Conservation (phyloP, 2,329 filamentous ascomycete genomes). For the Xylariaceae sp. region DNA sequence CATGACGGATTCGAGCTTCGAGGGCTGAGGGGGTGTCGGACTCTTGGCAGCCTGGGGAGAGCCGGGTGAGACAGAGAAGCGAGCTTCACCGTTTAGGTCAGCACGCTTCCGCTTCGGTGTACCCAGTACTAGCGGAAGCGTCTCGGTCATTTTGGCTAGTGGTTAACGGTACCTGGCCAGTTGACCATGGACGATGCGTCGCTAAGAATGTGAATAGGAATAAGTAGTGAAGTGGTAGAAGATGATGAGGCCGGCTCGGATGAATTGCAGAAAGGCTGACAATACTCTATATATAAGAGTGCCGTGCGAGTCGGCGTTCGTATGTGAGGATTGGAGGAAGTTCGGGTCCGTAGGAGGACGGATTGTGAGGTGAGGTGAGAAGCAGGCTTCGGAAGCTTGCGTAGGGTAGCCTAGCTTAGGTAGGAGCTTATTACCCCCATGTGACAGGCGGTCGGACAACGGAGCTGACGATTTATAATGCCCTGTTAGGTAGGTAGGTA, state of each 20-base stretch:
- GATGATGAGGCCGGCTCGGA: no score
- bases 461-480: no score
- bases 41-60: conserved; percentile 20
- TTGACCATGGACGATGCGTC: neutral
- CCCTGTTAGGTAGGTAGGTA: no score
- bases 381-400: no score
- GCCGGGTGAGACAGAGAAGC: conserved; percentile 29
- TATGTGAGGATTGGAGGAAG: no score
- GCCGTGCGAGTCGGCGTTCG: no score
- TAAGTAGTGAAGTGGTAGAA: no score
- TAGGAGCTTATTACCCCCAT: neutral
- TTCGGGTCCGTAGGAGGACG: neutral
- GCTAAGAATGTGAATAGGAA: neutral
- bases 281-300: no score
- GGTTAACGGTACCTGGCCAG: neutral
- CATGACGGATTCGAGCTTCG: conserved; percentile 19
- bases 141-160: conserved; percentile 4
- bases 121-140: conserved; percentile 20
- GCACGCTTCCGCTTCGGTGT: conserved; percentile 46
- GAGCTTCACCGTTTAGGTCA: conserved; percentile 30
- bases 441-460: no score
- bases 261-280: no score
- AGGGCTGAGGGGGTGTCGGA: conserved; percentile 43
- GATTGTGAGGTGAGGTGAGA: neutral
- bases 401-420: neutral